Evolutionary conservation across 495 filamentous ascomycete genomes (phyloP), one percentile per base, ranked within the genome.

Genomic region (Penicillium roqueforti): DNA sequence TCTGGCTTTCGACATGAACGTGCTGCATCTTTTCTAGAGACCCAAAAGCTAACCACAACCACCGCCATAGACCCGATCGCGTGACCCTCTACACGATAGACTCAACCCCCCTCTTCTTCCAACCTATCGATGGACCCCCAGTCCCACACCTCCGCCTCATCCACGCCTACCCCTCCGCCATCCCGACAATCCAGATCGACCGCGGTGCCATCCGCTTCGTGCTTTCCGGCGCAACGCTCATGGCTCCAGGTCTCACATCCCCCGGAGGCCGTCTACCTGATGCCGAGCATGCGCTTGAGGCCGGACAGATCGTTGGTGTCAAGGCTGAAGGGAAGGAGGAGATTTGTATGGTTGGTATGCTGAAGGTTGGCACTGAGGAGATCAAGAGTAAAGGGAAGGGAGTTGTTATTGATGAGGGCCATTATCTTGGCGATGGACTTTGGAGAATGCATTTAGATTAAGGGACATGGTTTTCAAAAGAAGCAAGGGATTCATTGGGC

Each of bases 131-230:
- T 65, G 87, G 86, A 60, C 74, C 84, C 1, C 75, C 83, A 14
- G 79, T 95, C 38, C 93, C 93, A 1, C 92, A 96, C 66, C 83
- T 93, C 2, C 75, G 76, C 14, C 81, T 92, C 52, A 78, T 92
- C 25, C 89, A 92, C 71, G 74, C 80, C 47, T 79, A 73, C 57
- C 78, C 78, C 1, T 56, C 68, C 46, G 75, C 72, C 34, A 59
- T 80, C 32, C 70, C 74, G 6, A 76, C 68, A n/a, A 70, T 81
- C 53, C 75, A 77, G 29, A 91, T 96, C 63, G 92, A 97, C 70
- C 85, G 93, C 45, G 93, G 93, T 47, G 93, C 95, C 0, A 97
- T 97, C 69, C 89, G 95, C 53, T 98, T 98, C 73, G 92, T 98
- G 26, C 80, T 98, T 1, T 85, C 83, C 3, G 93, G 93, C 20